Evolutionary conservation across 441 rosid genomes (phyloP).

Genomic region (Syzygium malaccense): DNA sequence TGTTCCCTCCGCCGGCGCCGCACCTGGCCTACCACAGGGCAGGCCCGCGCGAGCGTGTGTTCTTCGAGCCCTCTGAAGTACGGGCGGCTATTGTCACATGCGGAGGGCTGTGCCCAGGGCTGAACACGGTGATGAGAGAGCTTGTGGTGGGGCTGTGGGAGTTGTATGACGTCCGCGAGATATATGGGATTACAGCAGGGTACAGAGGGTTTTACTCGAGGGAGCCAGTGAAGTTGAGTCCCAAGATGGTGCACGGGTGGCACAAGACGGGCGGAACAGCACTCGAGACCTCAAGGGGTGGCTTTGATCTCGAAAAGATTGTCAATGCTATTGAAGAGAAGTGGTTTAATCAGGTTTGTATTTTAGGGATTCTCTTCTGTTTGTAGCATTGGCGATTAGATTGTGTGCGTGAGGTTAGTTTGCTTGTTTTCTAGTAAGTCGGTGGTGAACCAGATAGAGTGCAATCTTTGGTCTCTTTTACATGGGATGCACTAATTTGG

Average conservation of each 20-base stretch:
- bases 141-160: constrained; percentile 84
- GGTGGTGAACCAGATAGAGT: not conserved
- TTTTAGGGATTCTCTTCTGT: not conserved
- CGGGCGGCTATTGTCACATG: constrained; percentile 80
- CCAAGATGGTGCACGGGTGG: constrained; percentile 59
- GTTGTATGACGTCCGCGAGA: constrained; percentile 60
- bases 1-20: constrained; percentile 10
- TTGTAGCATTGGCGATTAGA: not conserved
- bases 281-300: constrained; percentile 81
- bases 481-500: not conserved
- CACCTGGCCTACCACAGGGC: constrained; percentile 52
- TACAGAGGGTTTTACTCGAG: constrained; percentile 77
- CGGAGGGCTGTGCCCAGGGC: constrained; percentile 91
- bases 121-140: constrained; percentile 85
- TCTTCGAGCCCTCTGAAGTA: constrained; percentile 31
- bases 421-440: not conserved
- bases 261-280: constrained; percentile 74
- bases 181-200: constrained; percentile 68
- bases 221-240: constrained; percentile 41
- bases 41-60: constrained; percentile 56
- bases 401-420: not conserved
- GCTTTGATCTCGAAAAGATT: constrained; percentile 57
- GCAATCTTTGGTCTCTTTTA: not conserved
- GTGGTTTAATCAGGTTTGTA: constrained; percentile 56
- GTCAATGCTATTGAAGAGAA: constrained; percentile 55